Conservation (phyloP, 2,329 filamentous ascomycete genomes). For the Verticillium longisporum region DNA sequence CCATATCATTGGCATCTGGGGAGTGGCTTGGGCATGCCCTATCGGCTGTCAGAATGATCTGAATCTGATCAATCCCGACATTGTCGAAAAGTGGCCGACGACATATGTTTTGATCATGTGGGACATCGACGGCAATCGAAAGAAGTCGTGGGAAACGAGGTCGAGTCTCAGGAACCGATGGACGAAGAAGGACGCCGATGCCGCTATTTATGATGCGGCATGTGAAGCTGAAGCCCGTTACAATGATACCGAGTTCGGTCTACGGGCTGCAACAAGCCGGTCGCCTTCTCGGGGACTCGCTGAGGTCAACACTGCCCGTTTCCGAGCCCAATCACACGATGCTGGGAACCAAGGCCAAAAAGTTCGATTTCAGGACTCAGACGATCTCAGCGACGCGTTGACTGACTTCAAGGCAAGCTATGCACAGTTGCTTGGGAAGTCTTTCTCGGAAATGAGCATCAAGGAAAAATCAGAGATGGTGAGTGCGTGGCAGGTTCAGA, state of each 20-base stretch:
- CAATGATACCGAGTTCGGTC: background rate
- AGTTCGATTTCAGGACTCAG: too few relatives aligned
- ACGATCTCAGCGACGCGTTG: too few relatives aligned
- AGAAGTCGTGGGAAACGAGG: background rate
- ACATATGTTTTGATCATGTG: background rate
- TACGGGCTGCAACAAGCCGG: background rate
- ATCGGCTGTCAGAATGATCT: background rate
- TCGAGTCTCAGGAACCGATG: background rate
- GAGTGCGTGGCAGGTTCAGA: too few relatives aligned
- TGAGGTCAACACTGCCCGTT: too few relatives aligned
- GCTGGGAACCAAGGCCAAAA: too few relatives aligned
- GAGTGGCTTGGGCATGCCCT: background rate
- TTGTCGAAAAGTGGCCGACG: background rate
- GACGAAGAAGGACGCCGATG: background rate
- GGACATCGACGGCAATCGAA: background rate
- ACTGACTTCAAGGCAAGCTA: too few relatives aligned
- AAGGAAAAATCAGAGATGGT: too few relatives aligned
- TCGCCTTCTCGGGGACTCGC: background rate
- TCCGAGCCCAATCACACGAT: too few relatives aligned
- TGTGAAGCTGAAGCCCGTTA: background rate
- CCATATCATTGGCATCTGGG: too few relatives aligned
- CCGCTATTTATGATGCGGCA: background rate
- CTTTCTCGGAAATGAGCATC: too few relatives aligned
- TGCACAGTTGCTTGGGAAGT: too few relatives aligned
- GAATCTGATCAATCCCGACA: background rate